phyloP scores from a whole-genome alignment of 495 filamentous ascomycete species.

The Podospora didyma region DNA sequence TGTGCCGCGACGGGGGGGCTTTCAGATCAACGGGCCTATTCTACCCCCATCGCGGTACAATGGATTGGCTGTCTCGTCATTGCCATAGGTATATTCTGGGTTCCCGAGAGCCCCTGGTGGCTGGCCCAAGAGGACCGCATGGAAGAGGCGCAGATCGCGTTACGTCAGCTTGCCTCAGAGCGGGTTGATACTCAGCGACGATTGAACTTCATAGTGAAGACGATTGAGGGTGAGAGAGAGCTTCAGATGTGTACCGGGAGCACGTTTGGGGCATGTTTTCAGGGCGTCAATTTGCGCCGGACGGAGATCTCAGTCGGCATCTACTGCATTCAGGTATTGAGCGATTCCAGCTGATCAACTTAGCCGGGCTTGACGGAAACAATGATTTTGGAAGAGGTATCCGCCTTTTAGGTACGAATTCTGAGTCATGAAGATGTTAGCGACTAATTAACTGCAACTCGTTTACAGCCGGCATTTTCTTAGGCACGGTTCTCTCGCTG shows the following conservation, averaged over 20 bases:
- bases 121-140: slow-evolving; percentile 52
- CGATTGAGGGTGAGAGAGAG: slow-evolving; percentile 55
- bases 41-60: slow-evolving; percentile 58
- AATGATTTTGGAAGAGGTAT: slow-evolving; percentile 50
- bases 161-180: slow-evolving; percentile 38
- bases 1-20: slow-evolving; percentile 43
- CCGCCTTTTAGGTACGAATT: slow-evolving; percentile 39
- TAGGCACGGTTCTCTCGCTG: slow-evolving; percentile 53
- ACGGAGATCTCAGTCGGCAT: slow-evolving; percentile 53
- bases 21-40: slow-evolving; percentile 47
- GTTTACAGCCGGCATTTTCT: slow-evolving; percentile 31
- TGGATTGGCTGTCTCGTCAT: slow-evolving; percentile 65
- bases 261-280: slow-evolving; percentile 53
- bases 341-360: slow-evolving; percentile 51
- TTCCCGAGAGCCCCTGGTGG: slow-evolving; percentile 64
- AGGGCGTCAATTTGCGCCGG: slow-evolving; percentile 49
- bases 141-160: slow-evolving; percentile 43
- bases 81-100: slow-evolving; percentile 50
- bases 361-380: slow-evolving; percentile 50
- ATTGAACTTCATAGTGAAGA: slow-evolving; percentile 58
- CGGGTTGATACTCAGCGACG: slow-evolving; percentile 36
- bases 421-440: not conserved
- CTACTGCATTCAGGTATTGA: slow-evolving; percentile 47
- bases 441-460: slow-evolving; percentile 7
- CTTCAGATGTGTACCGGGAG: slow-evolving; percentile 55